Conservation (phyloP, 2,329 filamentous ascomycete species). For the Diplodia sapinea region DNA sequence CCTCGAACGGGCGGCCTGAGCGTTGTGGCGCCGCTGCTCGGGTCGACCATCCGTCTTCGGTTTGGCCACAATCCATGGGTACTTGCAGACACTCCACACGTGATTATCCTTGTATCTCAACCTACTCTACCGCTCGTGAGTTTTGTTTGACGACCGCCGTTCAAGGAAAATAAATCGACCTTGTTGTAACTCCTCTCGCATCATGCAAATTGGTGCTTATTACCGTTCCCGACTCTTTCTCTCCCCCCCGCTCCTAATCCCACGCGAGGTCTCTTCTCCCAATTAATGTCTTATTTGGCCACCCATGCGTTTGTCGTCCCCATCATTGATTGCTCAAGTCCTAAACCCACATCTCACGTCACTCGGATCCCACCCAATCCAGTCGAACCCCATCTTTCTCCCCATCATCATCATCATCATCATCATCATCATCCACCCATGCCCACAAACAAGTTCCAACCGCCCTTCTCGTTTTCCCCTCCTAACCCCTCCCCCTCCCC, state of each 20-base stretch:
- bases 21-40: constrained; percentile 5
- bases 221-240: not conserved
- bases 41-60: constrained; percentile 1
- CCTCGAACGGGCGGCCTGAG: constrained; percentile 8
- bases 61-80: not conserved
- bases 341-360: constrained; percentile 1
- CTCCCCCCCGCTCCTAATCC: not conserved
- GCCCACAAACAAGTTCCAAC: not conserved
- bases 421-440: too few relatives aligned
- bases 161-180: not conserved
- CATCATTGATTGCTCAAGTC: constrained; percentile 5
- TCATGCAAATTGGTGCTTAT: not conserved
- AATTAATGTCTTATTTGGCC: not conserved
- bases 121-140: not conserved
- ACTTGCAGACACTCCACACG: not conserved
- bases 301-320: not conserved
- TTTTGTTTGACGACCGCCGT: not conserved
- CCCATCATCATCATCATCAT: too few relatives aligned
- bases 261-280: not conserved
- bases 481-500: not conserved
- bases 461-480: too few relatives aligned
- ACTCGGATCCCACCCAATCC: not conserved
- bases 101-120: not conserved
- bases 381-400: too few relatives aligned
- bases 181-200: not conserved